phyloP scores from a whole-genome alignment of 2,329 filamentous ascomycete species.

The Fusarium nodosum region DNA sequence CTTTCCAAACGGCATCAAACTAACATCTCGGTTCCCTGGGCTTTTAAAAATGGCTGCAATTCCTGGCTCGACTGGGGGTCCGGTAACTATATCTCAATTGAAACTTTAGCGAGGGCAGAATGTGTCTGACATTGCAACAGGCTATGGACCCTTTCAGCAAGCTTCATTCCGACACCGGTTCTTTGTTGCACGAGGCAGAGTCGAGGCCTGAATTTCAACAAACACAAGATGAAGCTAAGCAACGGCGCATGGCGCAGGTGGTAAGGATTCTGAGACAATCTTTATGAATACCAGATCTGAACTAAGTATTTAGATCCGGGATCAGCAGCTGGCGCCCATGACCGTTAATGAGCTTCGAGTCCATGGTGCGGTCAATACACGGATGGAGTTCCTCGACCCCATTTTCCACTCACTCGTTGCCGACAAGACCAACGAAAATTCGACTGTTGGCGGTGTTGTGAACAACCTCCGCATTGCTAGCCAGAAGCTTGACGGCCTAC shows the following conservation, averaged over 20 bases:
- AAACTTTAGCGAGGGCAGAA: constrained; percentile 12
- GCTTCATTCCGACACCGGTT: constrained; percentile 56
- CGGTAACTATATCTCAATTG: constrained; percentile 47
- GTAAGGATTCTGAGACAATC: constrained; percentile 42
- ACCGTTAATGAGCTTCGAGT: constrained; percentile 89
- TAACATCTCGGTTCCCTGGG: constrained; percentile 37
- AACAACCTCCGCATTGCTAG: constrained; percentile 77
- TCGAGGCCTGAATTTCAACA: constrained; percentile 54
- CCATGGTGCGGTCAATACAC: constrained; percentile 85
- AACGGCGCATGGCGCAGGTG: constrained; percentile 57
- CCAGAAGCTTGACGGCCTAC: constrained; percentile 82
- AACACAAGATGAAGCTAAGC: constrained; percentile 57
- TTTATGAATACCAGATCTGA: background rate
- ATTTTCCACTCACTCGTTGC: constrained; percentile 83
- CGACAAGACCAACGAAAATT: constrained; percentile 73
- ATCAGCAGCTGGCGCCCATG: constrained; percentile 88
- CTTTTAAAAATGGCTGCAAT: constrained; percentile 54
- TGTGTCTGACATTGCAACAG: constrained; percentile 50
- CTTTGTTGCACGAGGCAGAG: constrained; percentile 57
- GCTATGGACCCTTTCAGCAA: constrained; percentile 56
- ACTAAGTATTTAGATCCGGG: constrained; percentile 59
- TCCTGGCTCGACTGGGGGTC: constrained; percentile 49
- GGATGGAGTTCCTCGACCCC: constrained; percentile 83
- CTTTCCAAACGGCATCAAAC: constrained; percentile 39
- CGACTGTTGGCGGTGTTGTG: constrained; percentile 85